Evolutionary conservation across 768 basidiomycete genomes (phyloP).

Genomic region (Daedaleopsis nitida): DNA sequence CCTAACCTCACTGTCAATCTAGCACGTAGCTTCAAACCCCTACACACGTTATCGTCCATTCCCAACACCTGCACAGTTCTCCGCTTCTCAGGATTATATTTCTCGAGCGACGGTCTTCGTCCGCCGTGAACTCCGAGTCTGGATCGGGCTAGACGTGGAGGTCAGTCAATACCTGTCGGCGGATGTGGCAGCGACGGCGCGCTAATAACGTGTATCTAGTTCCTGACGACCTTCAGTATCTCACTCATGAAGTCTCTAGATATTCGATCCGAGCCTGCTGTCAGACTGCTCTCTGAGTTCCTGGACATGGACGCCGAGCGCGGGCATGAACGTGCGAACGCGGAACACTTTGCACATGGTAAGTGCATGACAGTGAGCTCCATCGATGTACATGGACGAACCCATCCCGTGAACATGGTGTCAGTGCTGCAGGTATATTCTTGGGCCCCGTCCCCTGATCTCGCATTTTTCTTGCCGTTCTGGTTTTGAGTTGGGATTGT

Average conservation of each 20-base stretch:
- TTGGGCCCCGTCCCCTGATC: too few relatives aligned
- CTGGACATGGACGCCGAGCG: slow-evolving; percentile 73
- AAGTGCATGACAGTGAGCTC: slow-evolving; percentile 26
- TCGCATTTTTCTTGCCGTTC: too few relatives aligned
- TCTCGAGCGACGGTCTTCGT: slow-evolving; percentile 80
- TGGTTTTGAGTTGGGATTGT: neutral
- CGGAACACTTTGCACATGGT: slow-evolving; percentile 97
- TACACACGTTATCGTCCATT: slow-evolving; percentile 88
- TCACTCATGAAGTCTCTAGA: slow-evolving; percentile 93
- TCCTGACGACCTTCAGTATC: slow-evolving; percentile 84
- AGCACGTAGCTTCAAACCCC: slow-evolving; percentile 92
- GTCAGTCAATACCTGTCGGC: slow-evolving; percentile 39
- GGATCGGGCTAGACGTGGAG: slow-evolving; percentile 90
- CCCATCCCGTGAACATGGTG: too few relatives aligned
- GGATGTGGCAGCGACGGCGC: too few relatives aligned
- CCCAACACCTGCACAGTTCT: slow-evolving; percentile 83
- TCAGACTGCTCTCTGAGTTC: slow-evolving; percentile 85
- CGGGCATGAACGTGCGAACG: slow-evolving; percentile 63
- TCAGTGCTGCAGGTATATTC: too few relatives aligned
- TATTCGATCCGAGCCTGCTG: slow-evolving; percentile 86
- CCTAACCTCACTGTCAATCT: slow-evolving; percentile 15
- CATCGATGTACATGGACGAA: neutral
- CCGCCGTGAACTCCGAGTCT: slow-evolving; percentile 83
- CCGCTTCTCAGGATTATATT: slow-evolving; percentile 73
- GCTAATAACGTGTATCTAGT: slow-evolving; percentile 44